Conservation (phyloP, 352 stramenopile species). For the Thalassiosira livingstoniorum region DNA sequence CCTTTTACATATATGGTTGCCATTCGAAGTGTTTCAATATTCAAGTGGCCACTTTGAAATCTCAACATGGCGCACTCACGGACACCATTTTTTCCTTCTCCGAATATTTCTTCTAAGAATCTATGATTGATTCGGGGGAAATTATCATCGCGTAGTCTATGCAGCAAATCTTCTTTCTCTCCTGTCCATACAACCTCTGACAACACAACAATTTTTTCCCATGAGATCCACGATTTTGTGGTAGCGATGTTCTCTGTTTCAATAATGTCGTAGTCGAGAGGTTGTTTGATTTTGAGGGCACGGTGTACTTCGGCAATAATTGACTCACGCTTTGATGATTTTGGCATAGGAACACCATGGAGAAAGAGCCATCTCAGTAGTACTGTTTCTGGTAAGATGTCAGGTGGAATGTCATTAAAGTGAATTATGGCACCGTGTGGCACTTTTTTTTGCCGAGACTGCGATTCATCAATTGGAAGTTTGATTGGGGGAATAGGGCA, state of each 20-base stretch:
- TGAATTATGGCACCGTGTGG: constrained; percentile 16
- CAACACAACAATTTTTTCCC: constrained; percentile 17
- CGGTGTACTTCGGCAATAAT: constrained; percentile 7
- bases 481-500: background rate
- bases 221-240: constrained; percentile 20
- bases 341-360: constrained; percentile 27
- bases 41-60: constrained; percentile 21
- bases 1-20: constrained; percentile 13
- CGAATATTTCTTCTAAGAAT: constrained; percentile 30
- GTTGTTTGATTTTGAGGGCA: constrained; percentile 13
- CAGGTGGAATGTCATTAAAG: constrained; percentile 7
- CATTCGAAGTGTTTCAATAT: constrained; percentile 24
- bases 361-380: constrained; percentile 23
- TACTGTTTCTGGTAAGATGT: background rate
- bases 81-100: constrained; percentile 30
- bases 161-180: constrained; percentile 1
- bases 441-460: background rate
- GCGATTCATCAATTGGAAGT: constrained; percentile 5
- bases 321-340: constrained; percentile 1
- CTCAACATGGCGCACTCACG: constrained; percentile 13
- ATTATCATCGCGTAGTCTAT: background rate
- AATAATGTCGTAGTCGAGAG: constrained; percentile 18
- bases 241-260: background rate
- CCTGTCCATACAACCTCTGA: constrained; percentile 10
- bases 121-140: background rate